Base-by-base conservation (phyloP, 2,329 filamentous ascomycete genomes). In the Trichophyton schoenleinii region DNA sequence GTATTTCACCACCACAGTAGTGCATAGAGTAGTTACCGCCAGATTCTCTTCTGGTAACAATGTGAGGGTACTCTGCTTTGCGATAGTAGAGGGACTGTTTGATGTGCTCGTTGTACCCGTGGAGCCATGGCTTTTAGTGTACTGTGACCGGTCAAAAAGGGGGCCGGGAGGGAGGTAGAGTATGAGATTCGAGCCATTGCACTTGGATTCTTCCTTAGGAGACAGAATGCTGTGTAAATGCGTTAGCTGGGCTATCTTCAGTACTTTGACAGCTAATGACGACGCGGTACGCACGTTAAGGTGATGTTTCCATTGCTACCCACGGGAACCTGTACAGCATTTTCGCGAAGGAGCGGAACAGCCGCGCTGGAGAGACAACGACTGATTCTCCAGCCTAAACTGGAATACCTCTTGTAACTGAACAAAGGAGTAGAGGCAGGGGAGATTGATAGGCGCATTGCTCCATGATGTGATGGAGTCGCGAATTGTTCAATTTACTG, bases 1-100 rank as follows among this genome's bases (percentile, higher is more conserved):
- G 65, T 77, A 77, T 59, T 76, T 72, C 44, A 77, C 66, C 9
- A 72, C 75, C 9, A 76, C 74, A 1, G 76, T 66, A 2, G 70
- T 73, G 1, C 72, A 70, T 25, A 66, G 67, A 0, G 72, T 70
- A 3, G 63, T 64, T 5, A 69, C 66, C n/a, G 73, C 70, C 13
- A 75, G 65, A 1, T 61, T 41, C 61, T 69, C 66, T 41, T 70
- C 69, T 0, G 68, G 67, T 6, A 65, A 66, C 2, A 61, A 31
- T n/a, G 49, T 34, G 31, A 13, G 11, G 5, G 15, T 2, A 9
- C 5, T 18, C 44, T n/a, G 41, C 48, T 46, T 38, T 46, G 46
- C 6, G 34, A 22, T 4, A 41, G 28, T 4, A 41, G 28, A 7
- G 11, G 49, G 15, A 28, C 59, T 13, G 28, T 49, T 25, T 8